Evolutionary conservation across 2,329 filamentous ascomycete species (phyloP).

Genomic region (Colletotrichum euphorbiae): DNA sequence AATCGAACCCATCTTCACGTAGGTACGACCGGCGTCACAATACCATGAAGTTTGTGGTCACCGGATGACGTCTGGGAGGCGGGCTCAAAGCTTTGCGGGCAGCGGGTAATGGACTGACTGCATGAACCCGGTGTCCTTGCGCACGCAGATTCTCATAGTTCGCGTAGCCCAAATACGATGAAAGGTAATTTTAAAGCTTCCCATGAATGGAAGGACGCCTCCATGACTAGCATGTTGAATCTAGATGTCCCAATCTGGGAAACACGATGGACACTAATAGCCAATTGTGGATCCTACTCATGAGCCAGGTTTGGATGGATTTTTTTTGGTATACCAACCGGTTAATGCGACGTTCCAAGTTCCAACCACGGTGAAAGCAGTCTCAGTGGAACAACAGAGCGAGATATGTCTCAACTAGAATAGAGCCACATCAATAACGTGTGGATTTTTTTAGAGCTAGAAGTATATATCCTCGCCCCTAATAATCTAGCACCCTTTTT

Average conservation of each 20-base stretch:
- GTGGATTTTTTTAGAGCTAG: too few species aligned
- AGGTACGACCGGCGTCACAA: too few species aligned
- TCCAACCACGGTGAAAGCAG: slow-evolving; percentile 8
- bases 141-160: slow-evolving; percentile 5
- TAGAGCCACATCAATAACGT: not conserved
- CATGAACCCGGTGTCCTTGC: slow-evolving; percentile 26
- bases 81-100: too few species aligned
- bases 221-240: not conserved
- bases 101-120: too few species aligned
- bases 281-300: too few species aligned
- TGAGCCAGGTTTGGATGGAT: too few species aligned
- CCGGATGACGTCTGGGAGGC: too few species aligned
- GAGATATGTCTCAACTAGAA: slow-evolving; percentile 22
- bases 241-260: not conserved
- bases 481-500: too few species aligned
- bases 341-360: not conserved
- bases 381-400: not conserved
- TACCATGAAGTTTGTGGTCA: too few species aligned
- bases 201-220: not conserved
- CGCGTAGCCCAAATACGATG: not conserved
- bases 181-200: slow-evolving; percentile 7
- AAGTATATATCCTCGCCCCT: too few species aligned
- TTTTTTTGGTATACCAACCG: not conserved
- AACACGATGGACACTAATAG: not conserved
- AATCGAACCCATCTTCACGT: too few species aligned